Base-by-base conservation (phyloP, 345 rosid species). In the Citropsis articulata region DNA sequence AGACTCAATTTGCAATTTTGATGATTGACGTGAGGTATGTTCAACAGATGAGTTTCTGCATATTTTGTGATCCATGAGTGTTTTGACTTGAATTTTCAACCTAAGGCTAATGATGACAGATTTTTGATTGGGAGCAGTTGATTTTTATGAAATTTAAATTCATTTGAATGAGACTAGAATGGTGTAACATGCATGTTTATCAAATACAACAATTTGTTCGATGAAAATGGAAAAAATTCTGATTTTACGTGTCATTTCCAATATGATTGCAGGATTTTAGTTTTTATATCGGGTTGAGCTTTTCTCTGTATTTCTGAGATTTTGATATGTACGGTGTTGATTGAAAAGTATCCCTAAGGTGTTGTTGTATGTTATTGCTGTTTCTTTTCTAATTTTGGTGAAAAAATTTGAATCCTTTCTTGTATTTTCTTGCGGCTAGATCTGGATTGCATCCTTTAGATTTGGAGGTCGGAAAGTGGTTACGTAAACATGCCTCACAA, bases 361-460 rank as follows among this genome's bases (percentile, higher is more conserved):
- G 56, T n/a, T 61, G 50, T 18, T 61, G 66, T 42, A 5, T 28
- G 6, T 62, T 42, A 1, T 30, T 30, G 16, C n/a, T 56, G 33
- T n/a, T 22, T 53, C 66, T 57, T 75, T 42, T 71, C 56, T 50
- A 42, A 24, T 9, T 25, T 70, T 19, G 53, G 2, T 77, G 80
- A 25, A 12, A 31, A 63, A 48, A 16, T 53, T 50, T 38, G 33
- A 76, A 67, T 36, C 31, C 33, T 82, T 42, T 74, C 56, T 61
- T 81, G 56, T 76, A 25, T 75, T 74, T 69, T 78, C 38, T 81
- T 16, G 48, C 82, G 65, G 66, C 64, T 78, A 95, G 98, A 84
- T 83, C 88, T 77, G 97, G 99, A 27, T 80, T 96, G 74, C 99
- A 96, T 83, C 99, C 99, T 50, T 79, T 94, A 87, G 99, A 96